These are phyloP conservation scores for Sphaerulina vaccinii DNA, from an alignment of 2,329 filamentous ascomycete genomes.

Conservation along the genomic window DNA sequence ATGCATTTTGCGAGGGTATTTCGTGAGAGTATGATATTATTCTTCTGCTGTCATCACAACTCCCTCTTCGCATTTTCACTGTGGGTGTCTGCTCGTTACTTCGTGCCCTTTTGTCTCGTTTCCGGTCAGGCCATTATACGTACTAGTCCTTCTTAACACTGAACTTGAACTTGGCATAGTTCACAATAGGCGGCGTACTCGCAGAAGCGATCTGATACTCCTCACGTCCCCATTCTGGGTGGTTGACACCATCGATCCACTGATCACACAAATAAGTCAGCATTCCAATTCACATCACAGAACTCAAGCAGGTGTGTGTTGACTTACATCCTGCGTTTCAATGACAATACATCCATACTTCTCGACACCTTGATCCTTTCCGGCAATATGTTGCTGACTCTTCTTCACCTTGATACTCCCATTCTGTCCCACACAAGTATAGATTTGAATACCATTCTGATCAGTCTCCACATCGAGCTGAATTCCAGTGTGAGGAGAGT, in stretches of 20 bases:
- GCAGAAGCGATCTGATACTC: slow-evolving; percentile 48
- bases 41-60: neutral
- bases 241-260: slow-evolving; percentile 93
- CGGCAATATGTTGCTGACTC: slow-evolving; percentile 32
- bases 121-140: neutral
- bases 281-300: neutral
- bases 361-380: slow-evolving; percentile 26
- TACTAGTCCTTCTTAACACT: slow-evolving; percentile 14
- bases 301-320: neutral
- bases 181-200: slow-evolving; percentile 24
- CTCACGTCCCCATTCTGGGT: slow-evolving; percentile 78
- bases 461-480: neutral
- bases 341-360: slow-evolving; percentile 85
- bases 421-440: slow-evolving; percentile 35
- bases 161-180: slow-evolving; percentile 28
- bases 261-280: neutral
- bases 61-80: slow-evolving; percentile 7
- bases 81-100: slow-evolving; percentile 4
- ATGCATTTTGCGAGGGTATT: no score
- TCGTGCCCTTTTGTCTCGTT: neutral
- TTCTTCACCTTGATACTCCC: slow-evolving; percentile 35
- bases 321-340: slow-evolving; percentile 52
- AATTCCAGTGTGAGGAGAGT: slow-evolving; percentile 17
- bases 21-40: neutral
- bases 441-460: slow-evolving; percentile 36